Percentiles rank a stretch among this genome's conserved stretches.
Conservation (phyloP, 495 filamentous ascomycete genomes). For the Hypoxylon subgilvum region DNA sequence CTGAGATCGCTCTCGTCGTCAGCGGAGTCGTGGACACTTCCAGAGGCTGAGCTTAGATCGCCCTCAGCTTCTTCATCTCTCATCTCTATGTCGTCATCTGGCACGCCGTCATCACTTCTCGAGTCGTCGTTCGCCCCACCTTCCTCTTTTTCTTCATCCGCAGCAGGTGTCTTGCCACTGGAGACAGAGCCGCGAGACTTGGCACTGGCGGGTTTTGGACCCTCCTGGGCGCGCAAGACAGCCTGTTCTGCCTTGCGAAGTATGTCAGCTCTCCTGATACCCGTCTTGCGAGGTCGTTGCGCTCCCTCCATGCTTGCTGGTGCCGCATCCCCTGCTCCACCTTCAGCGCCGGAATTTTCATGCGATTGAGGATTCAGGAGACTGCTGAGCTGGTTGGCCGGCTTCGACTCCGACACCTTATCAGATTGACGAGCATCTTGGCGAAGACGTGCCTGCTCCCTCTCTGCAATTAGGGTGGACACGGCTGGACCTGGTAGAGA, state of each 20-base stretch:
- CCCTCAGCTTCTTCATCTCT: constrained; percentile 43
- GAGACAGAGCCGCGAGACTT: constrained; percentile 52
- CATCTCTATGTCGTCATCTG: constrained; percentile 34
- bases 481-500: constrained; percentile 43
- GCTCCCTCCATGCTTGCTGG: constrained; percentile 36
- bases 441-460: constrained; percentile 35
- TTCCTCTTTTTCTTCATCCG: constrained; percentile 39
- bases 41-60: constrained; percentile 51
- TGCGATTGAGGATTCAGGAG: constrained; percentile 42
- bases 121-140: constrained; percentile 42
- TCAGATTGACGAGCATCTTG: constrained; percentile 32
- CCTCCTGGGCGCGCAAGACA: constrained; percentile 50
- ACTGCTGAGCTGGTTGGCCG: constrained; percentile 33
- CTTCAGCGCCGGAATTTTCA: constrained; percentile 41
- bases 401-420: constrained; percentile 29
- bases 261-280: constrained; percentile 53
- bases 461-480: constrained; percentile 38
- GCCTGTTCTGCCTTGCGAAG: constrained; percentile 58
- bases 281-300: constrained; percentile 44
- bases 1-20: constrained; percentile 84
- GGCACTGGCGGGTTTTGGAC: constrained; percentile 42
- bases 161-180: constrained; percentile 46
- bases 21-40: constrained; percentile 73
- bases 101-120: constrained; percentile 9
- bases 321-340: constrained; percentile 26